Base-by-base conservation (phyloP, 1,284 basidiomycete species). In the Cystobasidium pallidum region DNA sequence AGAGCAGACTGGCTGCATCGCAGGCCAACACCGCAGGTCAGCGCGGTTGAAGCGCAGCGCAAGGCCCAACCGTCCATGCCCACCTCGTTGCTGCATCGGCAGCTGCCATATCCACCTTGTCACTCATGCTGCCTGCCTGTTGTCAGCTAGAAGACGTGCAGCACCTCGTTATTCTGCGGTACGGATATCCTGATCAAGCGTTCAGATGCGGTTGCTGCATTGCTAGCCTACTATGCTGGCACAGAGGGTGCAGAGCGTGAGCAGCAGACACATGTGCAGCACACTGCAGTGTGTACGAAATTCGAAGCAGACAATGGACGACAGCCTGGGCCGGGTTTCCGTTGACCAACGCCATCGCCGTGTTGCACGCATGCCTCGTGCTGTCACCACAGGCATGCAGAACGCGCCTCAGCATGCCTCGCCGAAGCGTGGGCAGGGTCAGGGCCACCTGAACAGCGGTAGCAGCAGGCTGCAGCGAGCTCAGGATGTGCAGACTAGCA, bases 1-100 rank as follows among this genome's bases (percentile, higher is more conserved):
- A 71, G 68, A 28, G 68, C 68, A 19, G 59, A 28, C 51, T 71
- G 68, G 52, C 68, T 71, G 49, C 34, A 43, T 51, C 36, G 13
- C 36, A 30, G 47, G 28, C 28, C 3, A 49, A 32, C 28, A 51
- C 3, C 11, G 19, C 30, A 8, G 6, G 3, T 51, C 43, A 64
- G 28, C 26, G 6, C 10, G 24, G 8, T 7, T 30, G 30, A n/a
- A 24, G 1, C 24, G 45, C 30, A 2, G 39, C 43, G 21, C 28
- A 17, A 3, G 21, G 15, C n/a, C 15, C 19, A 34, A 10, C n/a
- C 11, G 41, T 26, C 10, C 3, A 28, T 6, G 8, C 64, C 24
- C 41, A 57, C 64, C 64, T 66, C 24, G 64, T 66, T 28, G 49
- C 64, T 19, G 51, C 52, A 57, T 66, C 64, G 30, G 64, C 64